Base-by-base conservation (phyloP, 148 eudicot genomes). In the Polygonum maritimum region DNA sequence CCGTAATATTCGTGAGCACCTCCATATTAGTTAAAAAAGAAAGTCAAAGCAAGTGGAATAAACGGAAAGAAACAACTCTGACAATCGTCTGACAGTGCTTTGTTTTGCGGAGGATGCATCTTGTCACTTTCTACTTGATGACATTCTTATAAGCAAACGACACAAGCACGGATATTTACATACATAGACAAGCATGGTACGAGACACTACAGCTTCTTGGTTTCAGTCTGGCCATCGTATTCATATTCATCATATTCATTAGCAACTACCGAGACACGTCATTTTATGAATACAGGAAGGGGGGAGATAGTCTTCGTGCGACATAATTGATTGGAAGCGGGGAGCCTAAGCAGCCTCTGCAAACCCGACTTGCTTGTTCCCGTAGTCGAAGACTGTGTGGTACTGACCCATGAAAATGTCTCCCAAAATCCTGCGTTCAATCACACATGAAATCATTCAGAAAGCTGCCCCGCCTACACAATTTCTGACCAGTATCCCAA, bases 361-460 rank as follows among this genome's bases (percentile, higher is more conserved):
- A 79, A 91, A 91, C 51, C 97, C 97, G 70, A 91, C 87, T 77
- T 81, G 80, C 78, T 80, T 62, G 22, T 87, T 89, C 9, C 96
- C 96, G 39, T 81, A 84, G 83, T 89, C 83, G 33, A 91, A 89
- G 52, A 89, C 96, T 0, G 93, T 91, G 87, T 89, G 96, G 71
- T 85, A 91, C 40, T 74, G 80, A 7, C 91, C 93, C 93, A 89
- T 89, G 85, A 91, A 89, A 69, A 91, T 76, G 78, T 91, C 96
- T 49, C 96, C 96, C 87, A 91, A 76, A 73, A 91, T 89, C 96
- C 93, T 89, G 89, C 81, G 79, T 21, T 77, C 41, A 35, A 58
- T 35, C 40, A 35, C 71, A 36, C 15, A 65, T 65, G 19, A 36
- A 33, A 65, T 2, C 36, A 11, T 12, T 65, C 38, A 65, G 40